Conservation (phyloP, 257 asterid species). For the Scutellaria galericulata region DNA sequence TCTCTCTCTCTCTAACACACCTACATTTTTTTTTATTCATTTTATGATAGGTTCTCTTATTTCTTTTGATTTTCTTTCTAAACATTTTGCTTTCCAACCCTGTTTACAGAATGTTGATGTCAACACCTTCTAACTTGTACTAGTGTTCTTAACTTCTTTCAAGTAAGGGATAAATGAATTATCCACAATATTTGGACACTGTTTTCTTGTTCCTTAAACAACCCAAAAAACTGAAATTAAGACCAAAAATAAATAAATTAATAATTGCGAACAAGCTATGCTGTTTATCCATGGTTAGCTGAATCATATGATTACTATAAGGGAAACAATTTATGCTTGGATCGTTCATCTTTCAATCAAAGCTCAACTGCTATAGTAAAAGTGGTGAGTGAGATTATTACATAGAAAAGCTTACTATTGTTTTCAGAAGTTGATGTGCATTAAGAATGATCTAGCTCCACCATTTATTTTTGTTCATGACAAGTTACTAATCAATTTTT, state of each 20-base stretch:
- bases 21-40: neutral
- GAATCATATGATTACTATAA: neutral
- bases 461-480: no score
- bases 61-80: conserved; percentile 8
- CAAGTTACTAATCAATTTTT: no score
- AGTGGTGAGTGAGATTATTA: neutral
- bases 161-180: neutral
- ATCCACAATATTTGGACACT: neutral
- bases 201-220: neutral
- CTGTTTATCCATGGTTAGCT: neutral
- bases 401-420: neutral
- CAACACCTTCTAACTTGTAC: conserved; percentile 13
- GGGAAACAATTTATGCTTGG: no score
- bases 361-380: neutral
- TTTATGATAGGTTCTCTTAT: neutral
- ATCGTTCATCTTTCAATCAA: neutral
- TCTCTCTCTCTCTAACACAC: conserved; percentile 4
- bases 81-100: conserved; percentile 7
- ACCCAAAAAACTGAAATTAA: neutral
- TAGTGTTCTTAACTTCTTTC: conserved; percentile 22
- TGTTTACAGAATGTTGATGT: neutral
- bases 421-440: neutral
- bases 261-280: neutral
- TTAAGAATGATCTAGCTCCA: neutral
- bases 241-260: neutral